A percentile compares a stretch with the other conserved stretches of the same genome.
phyloP scores from a whole-genome alignment of 106 monocot species.

The Cymbidium sinense region DNA sequence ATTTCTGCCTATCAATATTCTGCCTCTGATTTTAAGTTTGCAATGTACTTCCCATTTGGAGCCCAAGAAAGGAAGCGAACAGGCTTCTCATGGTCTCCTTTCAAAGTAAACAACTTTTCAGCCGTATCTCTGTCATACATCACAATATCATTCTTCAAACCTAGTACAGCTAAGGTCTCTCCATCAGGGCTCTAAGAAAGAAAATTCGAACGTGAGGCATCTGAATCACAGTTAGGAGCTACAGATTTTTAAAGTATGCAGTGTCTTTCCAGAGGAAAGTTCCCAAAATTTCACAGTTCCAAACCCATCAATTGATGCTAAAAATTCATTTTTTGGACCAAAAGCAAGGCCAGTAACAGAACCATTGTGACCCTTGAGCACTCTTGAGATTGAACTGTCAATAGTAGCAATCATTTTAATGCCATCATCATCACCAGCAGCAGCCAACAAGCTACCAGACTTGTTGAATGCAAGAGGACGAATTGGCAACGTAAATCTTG shows the following conservation, averaged over 20 bases:
- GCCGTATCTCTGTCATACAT: conserved; percentile 93
- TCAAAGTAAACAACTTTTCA: conserved; percentile 76
- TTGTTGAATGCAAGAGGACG: conserved; percentile 79
- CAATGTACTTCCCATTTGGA: conserved; percentile 91
- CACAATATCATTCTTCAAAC: conserved; percentile 90
- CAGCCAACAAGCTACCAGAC: conserved; percentile 85
- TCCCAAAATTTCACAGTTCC: conserved; percentile 93
- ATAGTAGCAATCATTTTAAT: conserved; percentile 95
- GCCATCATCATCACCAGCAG: conserved; percentile 95
- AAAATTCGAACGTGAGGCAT: conserved; percentile 42
- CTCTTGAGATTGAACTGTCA: conserved; percentile 73
- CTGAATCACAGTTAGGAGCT: conserved; percentile 61
- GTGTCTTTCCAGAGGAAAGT: conserved; percentile 57
- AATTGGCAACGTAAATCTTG: conserved; percentile 93
- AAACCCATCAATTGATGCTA: conserved; percentile 71
- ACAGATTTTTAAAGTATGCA: conserved; percentile 61
- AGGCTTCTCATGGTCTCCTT: conserved; percentile 79
- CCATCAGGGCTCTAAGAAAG: conserved; percentile 94
- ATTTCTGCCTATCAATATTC: conserved; percentile 94
- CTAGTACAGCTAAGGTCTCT: conserved; percentile 77
- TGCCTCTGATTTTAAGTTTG: conserved; percentile 70
- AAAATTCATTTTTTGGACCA: conserved; percentile 79
- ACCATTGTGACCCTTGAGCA: conserved; percentile 85
- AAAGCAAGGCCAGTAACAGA: conserved; percentile 74
- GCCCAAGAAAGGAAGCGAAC: conserved; percentile 85